phyloP scores from a whole-genome alignment of 352 stramenopile species.

The Blastocystis sp. region DNA sequence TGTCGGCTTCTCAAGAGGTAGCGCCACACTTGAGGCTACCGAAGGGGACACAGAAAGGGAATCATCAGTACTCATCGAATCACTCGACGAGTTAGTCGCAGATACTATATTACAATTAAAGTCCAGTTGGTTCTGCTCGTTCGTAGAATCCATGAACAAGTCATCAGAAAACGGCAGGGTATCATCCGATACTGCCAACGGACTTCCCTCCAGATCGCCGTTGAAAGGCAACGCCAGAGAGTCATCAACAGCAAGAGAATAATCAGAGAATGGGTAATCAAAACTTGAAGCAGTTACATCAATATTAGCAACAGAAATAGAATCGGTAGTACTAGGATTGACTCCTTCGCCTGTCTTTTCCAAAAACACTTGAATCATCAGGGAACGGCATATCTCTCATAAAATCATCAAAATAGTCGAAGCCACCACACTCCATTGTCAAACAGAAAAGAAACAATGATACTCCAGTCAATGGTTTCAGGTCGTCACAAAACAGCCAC shows the following conservation, averaged over 20 bases:
- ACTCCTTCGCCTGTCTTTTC: background rate
- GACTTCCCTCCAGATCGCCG: background rate
- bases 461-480: too few relatives aligned
- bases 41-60: background rate
- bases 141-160: background rate
- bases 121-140: background rate
- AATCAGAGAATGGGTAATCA: slow-evolving; percentile 13
- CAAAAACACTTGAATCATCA: slow-evolving; percentile 33
- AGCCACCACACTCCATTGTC: too few relatives aligned
- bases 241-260: background rate
- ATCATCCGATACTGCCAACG: background rate
- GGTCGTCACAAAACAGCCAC: too few relatives aligned
- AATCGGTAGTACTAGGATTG: background rate
- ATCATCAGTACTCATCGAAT: background rate
- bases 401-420: too few relatives aligned
- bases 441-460: too few relatives aligned
- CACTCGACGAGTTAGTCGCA: background rate
- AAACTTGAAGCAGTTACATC: background rate
- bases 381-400: too few relatives aligned
- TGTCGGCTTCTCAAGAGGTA: too few relatives aligned
- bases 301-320: background rate
- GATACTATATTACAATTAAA: background rate
- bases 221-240: background rate
- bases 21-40: too few relatives aligned
- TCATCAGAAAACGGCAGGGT: background rate